Base-by-base conservation (phyloP, 2,329 filamentous ascomycete species). In the Cercospora janseana region DNA sequence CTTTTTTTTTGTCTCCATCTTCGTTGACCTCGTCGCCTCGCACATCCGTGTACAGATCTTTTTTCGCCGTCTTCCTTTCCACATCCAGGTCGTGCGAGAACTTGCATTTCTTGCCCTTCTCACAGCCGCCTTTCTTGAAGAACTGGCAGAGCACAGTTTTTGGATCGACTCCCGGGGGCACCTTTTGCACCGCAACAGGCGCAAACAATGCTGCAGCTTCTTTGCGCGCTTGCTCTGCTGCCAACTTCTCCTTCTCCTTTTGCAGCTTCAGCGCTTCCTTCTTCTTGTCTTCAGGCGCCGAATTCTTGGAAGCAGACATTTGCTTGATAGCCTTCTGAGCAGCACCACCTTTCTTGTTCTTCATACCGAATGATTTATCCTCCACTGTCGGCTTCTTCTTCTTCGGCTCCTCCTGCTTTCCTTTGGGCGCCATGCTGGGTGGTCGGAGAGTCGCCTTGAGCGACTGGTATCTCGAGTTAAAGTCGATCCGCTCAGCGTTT, bases 331-430 rank as follows among this genome's bases (percentile, higher is more conserved):
- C 83, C 72, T 85, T 95, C 74, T 97, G 88, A 48, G 90, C 92
- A 45, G 82, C 85, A 50, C 83, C 86, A 61, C 93, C 93, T 79
- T 96, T 98, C 78, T 98, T 98, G 69, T 98, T 98, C 76, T 98
- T 98, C 93, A 98, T 97, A 64, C 93, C 93, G 79, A 98, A 98
- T 41, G 93, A 95, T 76, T 92, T 93, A 78, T 98, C 93, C 7
- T 61, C 63, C 57, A 93, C 89, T 57, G 90, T 87, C 35, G 77
- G 65, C 74, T 89, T 89, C 62, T 69, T 68, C 60, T 71, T 70
- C 65, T 75, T 73, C 50, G 74, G 72, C 65, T 68, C 67, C 58
- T 72, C 68, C 41, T 71, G 68, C 64, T 73, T 72, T 55, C 68
- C 67, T 70, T 90, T 90, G 52, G 87, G 87, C 69, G 87, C 76